Percentiles rank a stretch among this genome's conserved stretches.
Conservation (phyloP, 1,139 yeast species). For the Geotrichum carabidarum region DNA sequence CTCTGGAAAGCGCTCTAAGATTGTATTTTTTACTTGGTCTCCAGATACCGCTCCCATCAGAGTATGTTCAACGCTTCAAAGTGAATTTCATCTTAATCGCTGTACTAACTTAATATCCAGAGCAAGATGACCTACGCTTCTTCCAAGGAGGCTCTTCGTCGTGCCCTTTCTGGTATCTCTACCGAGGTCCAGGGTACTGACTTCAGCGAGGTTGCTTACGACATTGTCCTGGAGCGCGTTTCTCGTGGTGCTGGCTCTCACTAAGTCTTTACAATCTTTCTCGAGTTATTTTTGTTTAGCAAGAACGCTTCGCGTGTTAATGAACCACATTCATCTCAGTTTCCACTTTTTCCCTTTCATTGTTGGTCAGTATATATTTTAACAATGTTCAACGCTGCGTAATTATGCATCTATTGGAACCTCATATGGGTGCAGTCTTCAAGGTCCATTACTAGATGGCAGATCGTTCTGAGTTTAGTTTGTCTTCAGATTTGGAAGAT, state of each 20-base stretch:
- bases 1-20: slow-evolving; percentile 93
- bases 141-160: slow-evolving; percentile 94
- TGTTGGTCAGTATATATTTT: neutral
- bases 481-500: no score
- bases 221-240: slow-evolving; percentile 84
- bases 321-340: neutral
- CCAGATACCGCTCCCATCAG: slow-evolving; percentile 93
- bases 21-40: slow-evolving; percentile 92
- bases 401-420: no score
- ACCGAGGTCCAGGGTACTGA: slow-evolving; percentile 97
- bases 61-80: slow-evolving; percentile 7
- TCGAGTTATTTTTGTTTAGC: neutral
- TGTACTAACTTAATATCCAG: slow-evolving; percentile 19
- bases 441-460: no score
- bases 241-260: slow-evolving; percentile 60
- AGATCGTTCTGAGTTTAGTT: no score
- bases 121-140: slow-evolving; percentile 97
- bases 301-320: neutral
- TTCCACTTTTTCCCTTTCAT: neutral
- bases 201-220: slow-evolving; percentile 92
- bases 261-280: slow-evolving; percentile 15
- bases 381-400: neutral
- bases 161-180: slow-evolving; percentile 91
- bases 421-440: no score
- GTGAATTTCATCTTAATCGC: neutral